A percentile compares a stretch with the other conserved stretches of the same genome.
Evolutionary conservation across 768 basidiomycete genomes (phyloP).

Genomic region (Russula brevipes): DNA sequence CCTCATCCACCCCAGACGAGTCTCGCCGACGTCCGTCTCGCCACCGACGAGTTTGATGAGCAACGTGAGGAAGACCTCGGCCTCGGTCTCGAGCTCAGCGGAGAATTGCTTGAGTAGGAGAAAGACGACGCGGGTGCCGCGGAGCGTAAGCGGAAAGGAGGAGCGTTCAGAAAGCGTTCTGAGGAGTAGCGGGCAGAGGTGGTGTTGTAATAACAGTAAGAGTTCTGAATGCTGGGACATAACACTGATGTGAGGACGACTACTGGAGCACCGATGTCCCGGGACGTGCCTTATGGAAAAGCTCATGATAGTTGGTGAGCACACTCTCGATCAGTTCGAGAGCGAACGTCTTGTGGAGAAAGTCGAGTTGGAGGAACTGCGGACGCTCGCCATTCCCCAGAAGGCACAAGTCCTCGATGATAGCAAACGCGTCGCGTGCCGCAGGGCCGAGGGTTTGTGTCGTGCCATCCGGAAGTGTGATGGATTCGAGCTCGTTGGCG

Average conservation of each 20-base stretch:
- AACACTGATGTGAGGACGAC: neutral
- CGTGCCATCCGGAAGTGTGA: constrained; percentile 63
- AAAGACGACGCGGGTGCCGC: constrained; percentile 91
- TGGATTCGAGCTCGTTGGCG: constrained; percentile 35
- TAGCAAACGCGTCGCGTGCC: constrained; percentile 75
- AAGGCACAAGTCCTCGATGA: constrained; percentile 90
- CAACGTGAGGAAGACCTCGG: constrained; percentile 41
- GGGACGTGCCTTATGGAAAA: constrained; percentile 67
- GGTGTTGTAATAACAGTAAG: constrained; percentile 79
- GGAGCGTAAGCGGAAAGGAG: constrained; percentile 80
- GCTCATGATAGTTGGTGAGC: constrained; percentile 81
- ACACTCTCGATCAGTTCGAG: constrained; percentile 97
- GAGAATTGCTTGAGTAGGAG: constrained; percentile 90
- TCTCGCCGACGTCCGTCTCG: constrained; percentile 1
- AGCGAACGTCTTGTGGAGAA: constrained; percentile 88
- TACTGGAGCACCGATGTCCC: neutral
- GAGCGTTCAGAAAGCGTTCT: constrained; percentile 80
- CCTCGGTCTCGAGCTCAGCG: constrained; percentile 69
- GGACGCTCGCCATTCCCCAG: constrained; percentile 65
- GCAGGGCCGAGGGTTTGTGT: constrained; percentile 63
- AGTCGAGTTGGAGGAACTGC: constrained; percentile 70
- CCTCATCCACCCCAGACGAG: constrained; percentile 23
- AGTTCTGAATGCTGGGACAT: constrained; percentile 66
- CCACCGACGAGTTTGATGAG: constrained; percentile 14
- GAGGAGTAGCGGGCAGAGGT: constrained; percentile 85